These are phyloP conservation scores for Ophiostoma quercus DNA, from an alignment of 2,329 filamentous ascomycete species.

Conservation along the genomic window DNA sequence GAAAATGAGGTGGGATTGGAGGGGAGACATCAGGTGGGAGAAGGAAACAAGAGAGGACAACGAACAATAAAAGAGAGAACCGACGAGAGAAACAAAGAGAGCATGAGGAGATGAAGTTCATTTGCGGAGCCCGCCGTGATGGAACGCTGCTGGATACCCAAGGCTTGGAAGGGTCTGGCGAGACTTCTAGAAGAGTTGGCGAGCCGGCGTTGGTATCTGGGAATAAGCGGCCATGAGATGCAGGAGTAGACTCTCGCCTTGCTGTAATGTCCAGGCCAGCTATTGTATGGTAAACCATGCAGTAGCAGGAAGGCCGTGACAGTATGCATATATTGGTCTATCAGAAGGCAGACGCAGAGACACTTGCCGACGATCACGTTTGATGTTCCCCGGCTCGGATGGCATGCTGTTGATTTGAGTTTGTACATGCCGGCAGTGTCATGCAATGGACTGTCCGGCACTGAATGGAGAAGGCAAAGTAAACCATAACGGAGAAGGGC, in stretches of 20 bases:
- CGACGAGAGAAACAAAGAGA: not conserved
- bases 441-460: not conserved
- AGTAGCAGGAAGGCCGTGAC: too few species aligned
- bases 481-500: not conserved
- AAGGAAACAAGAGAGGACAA: not conserved
- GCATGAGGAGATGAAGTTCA: not conserved
- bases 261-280: too few species aligned
- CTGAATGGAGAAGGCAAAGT: not conserved
- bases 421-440: not conserved
- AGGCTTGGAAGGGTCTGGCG: not conserved
- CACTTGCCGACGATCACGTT: not conserved
- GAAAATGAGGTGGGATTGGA: not conserved
- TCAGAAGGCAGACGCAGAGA: too few species aligned
- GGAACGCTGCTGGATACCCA: not conserved
- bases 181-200: constrained; percentile 10
- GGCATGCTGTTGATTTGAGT: not conserved
- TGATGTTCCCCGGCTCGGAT: constrained; percentile 3
- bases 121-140: constrained; percentile 11
- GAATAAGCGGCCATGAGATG: not conserved
- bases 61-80: not conserved
- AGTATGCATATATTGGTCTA: too few species aligned
- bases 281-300: too few species aligned
- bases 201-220: not conserved
- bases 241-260: not conserved
- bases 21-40: not conserved